Evolutionary conservation across 1,284 basidiomycete genomes (phyloP).

Genomic region (Malassezia psittaci): DNA sequence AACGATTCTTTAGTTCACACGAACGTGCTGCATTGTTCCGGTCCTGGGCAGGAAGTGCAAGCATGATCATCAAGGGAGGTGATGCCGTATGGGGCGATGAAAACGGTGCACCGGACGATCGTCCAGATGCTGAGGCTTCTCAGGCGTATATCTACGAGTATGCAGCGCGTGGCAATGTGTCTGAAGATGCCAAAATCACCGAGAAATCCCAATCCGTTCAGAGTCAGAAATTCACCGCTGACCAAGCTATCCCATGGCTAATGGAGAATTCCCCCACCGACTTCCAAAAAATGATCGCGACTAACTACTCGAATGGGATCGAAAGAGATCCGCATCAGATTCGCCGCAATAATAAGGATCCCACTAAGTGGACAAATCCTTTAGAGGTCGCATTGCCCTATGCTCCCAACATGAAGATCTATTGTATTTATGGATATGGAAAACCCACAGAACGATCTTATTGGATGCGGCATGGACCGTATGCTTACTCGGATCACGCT

Average conservation of each 20-base stretch:
- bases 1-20: conserved; percentile 65
- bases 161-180: neutral
- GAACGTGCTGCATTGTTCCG: conserved; percentile 86
- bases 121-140: conserved; percentile 22
- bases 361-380: conserved; percentile 73
- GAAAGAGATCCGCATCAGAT: conserved; percentile 58
- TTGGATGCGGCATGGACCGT: conserved; percentile 16
- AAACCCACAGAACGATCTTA: conserved; percentile 77
- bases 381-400: conserved; percentile 68
- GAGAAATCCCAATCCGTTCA: conserved; percentile 7
- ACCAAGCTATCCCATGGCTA: conserved; percentile 67
- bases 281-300: conserved; percentile 75
- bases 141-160: conserved; percentile 60
- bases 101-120: conserved; percentile 43
- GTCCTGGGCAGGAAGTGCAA: conserved; percentile 87
- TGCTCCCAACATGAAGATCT: conserved; percentile 85
- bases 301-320: conserved; percentile 87
- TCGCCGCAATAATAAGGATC: conserved; percentile 43
- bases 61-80: conserved; percentile 61
- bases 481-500: neutral
- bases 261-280: conserved; percentile 68
- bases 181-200: conserved; percentile 3
- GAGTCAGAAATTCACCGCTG: conserved; percentile 58
- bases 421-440: conserved; percentile 88
- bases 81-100: conserved; percentile 77